Percentiles rank a stretch among this genome's conserved stretches.
Evolutionary conservation across 2,329 filamentous ascomycete genomes (phyloP).

Genomic region (Aureobasidium sp.): DNA sequence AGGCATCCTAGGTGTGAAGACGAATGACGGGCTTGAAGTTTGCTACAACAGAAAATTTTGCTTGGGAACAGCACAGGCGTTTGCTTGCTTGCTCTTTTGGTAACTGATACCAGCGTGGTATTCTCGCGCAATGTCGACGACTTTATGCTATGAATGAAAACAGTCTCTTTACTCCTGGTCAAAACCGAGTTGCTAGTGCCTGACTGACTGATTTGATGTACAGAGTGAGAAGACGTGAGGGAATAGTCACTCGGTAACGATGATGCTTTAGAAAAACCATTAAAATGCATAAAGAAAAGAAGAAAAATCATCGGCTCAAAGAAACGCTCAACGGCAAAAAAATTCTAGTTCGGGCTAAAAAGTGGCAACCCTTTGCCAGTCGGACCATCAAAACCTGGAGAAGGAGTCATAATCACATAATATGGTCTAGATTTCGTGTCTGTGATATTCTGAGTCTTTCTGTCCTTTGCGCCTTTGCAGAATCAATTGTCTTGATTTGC

Average conservation of each 20-base stretch:
- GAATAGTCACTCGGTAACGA: no score
- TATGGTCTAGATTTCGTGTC: conserved; percentile 7
- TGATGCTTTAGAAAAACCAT: no score
- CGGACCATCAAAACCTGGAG: conserved; percentile 2
- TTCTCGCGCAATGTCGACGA: conserved; percentile 7
- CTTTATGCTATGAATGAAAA: conserved; percentile 15
- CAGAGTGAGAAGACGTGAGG: no score
- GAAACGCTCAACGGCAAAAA: conserved; percentile 11
- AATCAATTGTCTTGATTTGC: no score
- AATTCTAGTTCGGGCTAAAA: conserved; percentile 9
- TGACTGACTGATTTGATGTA: no score
- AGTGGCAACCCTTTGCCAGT: conserved; percentile 1
- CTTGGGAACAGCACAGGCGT: conserved; percentile 11
- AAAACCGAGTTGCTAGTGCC: no score
- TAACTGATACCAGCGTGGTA: conserved; percentile 14
- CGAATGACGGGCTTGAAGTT: not conserved
- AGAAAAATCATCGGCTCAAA: not conserved
- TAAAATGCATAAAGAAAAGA: not conserved
- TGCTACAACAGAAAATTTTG: conserved; percentile 5
- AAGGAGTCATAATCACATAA: conserved; percentile 9
- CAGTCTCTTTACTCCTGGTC: no score
- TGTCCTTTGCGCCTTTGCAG: no score
- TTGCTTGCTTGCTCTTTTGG: conserved; percentile 12
- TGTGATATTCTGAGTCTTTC: no score
- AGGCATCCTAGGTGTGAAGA: conserved; percentile 22